Evolutionary conservation across 108 stramenopile genomes (phyloP).

Genomic region (Aurantiochytrium sp.): DNA sequence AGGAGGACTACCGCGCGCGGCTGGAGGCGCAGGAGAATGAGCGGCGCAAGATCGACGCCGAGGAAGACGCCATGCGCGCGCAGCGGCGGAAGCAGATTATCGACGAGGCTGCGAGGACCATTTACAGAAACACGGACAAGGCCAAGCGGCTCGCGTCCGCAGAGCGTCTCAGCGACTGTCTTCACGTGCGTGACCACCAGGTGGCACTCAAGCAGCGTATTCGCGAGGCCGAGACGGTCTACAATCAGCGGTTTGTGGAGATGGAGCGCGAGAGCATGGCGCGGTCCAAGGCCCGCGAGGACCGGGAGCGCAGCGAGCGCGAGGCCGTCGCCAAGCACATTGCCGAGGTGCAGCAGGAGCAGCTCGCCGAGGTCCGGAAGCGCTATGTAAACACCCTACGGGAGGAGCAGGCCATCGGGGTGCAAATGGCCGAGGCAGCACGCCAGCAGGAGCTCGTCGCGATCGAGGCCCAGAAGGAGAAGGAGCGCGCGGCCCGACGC

Average conservation of each 20-base stretch:
- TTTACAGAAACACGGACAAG: conserved; percentile 15
- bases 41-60: not conserved
- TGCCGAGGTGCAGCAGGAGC: not conserved
- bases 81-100: not conserved
- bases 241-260: not conserved
- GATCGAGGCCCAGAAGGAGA: not conserved
- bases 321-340: not conserved
- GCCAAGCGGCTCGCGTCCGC: conserved; percentile 14
- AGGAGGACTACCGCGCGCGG: not conserved
- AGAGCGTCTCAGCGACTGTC: conserved; percentile 16
- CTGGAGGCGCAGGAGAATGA: not conserved
- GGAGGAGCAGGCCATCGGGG: not conserved
- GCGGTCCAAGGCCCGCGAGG: not conserved
- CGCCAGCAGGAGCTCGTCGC: not conserved
- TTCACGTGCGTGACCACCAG: conserved; percentile 8
- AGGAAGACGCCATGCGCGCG: not conserved
- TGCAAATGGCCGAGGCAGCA: not conserved
- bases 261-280: conserved; percentile 22
- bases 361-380: not conserved
- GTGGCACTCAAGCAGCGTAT: not conserved
- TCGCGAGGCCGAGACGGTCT: not conserved
- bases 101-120: not conserved
- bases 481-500: not conserved
- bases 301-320: not conserved
- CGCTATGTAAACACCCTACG: not conserved